Evolutionary conservation across 2,329 filamentous ascomycete species (phyloP).

Genomic region (Colletotrichum aenigma): DNA sequence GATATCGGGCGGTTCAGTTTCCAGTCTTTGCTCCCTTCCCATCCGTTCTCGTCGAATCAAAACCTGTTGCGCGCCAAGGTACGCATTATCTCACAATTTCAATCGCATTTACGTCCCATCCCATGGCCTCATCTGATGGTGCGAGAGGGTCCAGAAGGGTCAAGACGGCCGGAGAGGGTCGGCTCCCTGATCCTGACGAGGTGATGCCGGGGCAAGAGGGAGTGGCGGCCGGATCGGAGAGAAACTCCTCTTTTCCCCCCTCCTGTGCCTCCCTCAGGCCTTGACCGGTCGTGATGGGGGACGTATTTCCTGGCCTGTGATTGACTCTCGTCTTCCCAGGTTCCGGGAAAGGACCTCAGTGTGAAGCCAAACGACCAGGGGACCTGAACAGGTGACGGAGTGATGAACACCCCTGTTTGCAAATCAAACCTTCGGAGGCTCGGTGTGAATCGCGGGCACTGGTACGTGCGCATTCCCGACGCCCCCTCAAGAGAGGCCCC

Average conservation of each 20-base stretch:
- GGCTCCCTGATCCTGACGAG: neutral
- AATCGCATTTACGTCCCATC: neutral
- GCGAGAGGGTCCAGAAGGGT: neutral
- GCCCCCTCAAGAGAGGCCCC: neutral
- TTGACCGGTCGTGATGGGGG: conserved; percentile 14
- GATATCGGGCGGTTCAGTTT: neutral
- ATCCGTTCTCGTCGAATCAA: neutral
- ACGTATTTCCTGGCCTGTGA: neutral
- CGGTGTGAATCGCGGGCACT: neutral
- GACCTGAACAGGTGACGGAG: conserved; percentile 3
- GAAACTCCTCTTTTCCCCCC: neutral
- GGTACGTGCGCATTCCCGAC: conserved; percentile 10
- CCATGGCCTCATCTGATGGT: conserved; percentile 1
- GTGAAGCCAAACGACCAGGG: neutral
- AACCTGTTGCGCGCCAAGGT: neutral
- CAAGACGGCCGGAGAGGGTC: neutral
- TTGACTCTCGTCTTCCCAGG: conserved; percentile 6
- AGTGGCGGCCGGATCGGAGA: neutral
- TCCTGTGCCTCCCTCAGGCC: neutral
- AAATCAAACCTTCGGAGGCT: neutral
- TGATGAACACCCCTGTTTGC: conserved; percentile 3
- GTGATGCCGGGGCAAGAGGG: neutral
- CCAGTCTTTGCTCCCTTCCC: neutral
- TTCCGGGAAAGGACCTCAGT: conserved; percentile 9
- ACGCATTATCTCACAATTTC: neutral